Conservation (phyloP, 495 filamentous ascomycete genomes). For the Aspergillus ellipticus region DNA sequence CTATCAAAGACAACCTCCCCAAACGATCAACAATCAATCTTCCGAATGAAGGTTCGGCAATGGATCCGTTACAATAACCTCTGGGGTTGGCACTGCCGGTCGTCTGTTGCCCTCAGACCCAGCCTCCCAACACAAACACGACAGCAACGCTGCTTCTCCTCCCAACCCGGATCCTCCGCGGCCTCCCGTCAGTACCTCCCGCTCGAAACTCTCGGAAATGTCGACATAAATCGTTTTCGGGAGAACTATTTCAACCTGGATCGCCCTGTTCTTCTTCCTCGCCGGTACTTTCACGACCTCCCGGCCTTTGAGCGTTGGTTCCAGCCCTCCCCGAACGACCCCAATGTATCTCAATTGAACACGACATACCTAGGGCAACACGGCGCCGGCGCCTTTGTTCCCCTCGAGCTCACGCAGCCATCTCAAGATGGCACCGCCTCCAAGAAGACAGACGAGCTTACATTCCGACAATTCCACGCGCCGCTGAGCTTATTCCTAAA, state of each 20-base stretch:
- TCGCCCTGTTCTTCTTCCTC: constrained; percentile 46
- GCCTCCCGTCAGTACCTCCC: constrained; percentile 20
- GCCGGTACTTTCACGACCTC: constrained; percentile 36
- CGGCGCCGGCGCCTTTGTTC: constrained; percentile 48
- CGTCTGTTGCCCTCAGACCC: not conserved
- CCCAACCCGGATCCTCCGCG: constrained; percentile 16
- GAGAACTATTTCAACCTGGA: constrained; percentile 43
- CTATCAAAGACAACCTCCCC: not conserved
- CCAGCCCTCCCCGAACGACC: constrained; percentile 3
- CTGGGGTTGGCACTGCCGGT: constrained; percentile 12
- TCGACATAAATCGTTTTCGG: constrained; percentile 44
- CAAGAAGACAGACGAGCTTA: constrained; percentile 5
- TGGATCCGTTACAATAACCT: constrained; percentile 16
- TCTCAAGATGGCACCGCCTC: not conserved
- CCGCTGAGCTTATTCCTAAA: constrained; percentile 56
- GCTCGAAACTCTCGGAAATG: constrained; percentile 30
- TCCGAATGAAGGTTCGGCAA: constrained; percentile 32
- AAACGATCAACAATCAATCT: not conserved
- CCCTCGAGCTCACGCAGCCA: constrained; percentile 51
- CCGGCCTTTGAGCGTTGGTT: constrained; percentile 59
- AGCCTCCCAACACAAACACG: not conserved
- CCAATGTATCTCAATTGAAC: constrained; percentile 35
- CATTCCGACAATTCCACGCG: constrained; percentile 55
- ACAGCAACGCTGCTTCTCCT: constrained; percentile 8
- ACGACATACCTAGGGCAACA: constrained; percentile 45